A percentile compares a stretch with the other conserved stretches of the same genome.
Evolutionary conservation across 2,329 filamentous ascomycete species (phyloP).

Genomic region (Fusarium foetens): DNA sequence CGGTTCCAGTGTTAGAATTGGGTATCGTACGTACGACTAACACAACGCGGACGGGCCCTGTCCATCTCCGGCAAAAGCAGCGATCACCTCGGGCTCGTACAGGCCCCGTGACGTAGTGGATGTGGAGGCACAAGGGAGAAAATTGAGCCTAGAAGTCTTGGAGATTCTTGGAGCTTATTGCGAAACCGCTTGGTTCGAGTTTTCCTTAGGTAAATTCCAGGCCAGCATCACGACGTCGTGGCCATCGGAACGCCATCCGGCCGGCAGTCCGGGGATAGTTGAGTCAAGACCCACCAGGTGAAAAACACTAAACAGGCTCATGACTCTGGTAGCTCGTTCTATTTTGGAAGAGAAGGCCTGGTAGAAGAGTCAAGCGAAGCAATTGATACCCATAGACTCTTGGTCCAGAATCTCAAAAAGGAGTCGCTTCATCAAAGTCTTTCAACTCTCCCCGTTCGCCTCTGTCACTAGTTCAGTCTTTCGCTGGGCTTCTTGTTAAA

Average conservation of each 20-base stretch:
- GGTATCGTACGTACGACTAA: slow-evolving; percentile 21
- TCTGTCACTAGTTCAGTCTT: neutral
- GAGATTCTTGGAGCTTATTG: slow-evolving; percentile 17
- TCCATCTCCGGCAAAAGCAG: slow-evolving; percentile 33
- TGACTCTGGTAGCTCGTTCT: slow-evolving; percentile 37
- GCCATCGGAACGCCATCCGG: slow-evolving; percentile 29
- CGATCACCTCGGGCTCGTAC: slow-evolving; percentile 34
- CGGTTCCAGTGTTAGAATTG: neutral
- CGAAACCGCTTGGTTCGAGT: slow-evolving; percentile 31
- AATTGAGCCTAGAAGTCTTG: slow-evolving; percentile 25
- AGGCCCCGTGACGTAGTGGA: slow-evolving; percentile 36
- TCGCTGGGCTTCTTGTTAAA: neutral
- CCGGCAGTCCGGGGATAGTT: slow-evolving; percentile 21
- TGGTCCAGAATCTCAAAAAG: slow-evolving; percentile 3
- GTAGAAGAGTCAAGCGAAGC: slow-evolving; percentile 7
- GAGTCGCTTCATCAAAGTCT: neutral
- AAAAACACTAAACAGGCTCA: slow-evolving; percentile 32
- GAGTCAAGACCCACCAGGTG: slow-evolving; percentile 10
- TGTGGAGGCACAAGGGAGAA: slow-evolving; percentile 33
- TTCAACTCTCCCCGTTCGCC: neutral
- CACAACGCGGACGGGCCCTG: slow-evolving; percentile 17
- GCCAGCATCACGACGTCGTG: slow-evolving; percentile 23
- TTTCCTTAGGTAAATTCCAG: slow-evolving; percentile 37
- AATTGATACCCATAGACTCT: neutral
- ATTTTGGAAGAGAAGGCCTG: slow-evolving; percentile 21